Conservation (phyloP, 2,329 filamentous ascomycete genomes). For the Laburnicola sp. region DNA sequence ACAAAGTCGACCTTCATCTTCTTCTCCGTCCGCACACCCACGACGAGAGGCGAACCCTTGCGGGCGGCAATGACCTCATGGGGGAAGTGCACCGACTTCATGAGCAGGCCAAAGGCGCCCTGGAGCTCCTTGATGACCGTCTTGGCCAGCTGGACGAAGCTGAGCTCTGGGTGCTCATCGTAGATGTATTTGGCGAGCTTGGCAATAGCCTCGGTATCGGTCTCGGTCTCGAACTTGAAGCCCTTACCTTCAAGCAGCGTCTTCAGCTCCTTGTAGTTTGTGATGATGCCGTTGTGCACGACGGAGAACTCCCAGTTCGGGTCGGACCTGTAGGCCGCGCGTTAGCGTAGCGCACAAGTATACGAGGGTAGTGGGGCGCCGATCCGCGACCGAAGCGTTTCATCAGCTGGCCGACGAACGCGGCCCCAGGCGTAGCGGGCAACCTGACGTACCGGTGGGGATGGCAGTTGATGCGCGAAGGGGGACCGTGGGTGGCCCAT, state of each 20-base stretch:
- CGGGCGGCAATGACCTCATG: conserved; percentile 97
- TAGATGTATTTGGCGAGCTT: conserved; percentile 99
- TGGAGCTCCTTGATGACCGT: conserved; percentile 97
- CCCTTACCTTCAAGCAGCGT: conserved; percentile 90
- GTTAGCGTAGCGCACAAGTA: conserved; percentile 23
- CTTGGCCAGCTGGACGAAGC: conserved; percentile 96
- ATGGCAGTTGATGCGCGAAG: conserved; percentile 95
- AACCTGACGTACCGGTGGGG: conserved; percentile 79
- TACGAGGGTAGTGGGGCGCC: conserved; percentile 10
- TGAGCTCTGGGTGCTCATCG: conserved; percentile 89
- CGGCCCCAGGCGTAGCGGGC: conserved; percentile 26
- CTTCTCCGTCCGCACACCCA: conserved; percentile 94
- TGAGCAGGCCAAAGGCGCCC: conserved; percentile 92
- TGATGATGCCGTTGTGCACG: conserved; percentile 99
- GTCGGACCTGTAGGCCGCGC: conserved; percentile 69
- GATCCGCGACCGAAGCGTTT: conserved; percentile 13
- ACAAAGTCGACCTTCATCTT: conserved; percentile 99
- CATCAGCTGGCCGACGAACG: conserved; percentile 17
- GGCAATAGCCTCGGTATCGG: conserved; percentile 98
- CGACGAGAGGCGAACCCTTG: conserved; percentile 96
- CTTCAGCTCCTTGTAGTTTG: conserved; percentile 99
- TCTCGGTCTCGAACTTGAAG: conserved; percentile 98
- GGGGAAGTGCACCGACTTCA: conserved; percentile 98
- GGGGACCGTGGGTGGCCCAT: conserved; percentile 97
- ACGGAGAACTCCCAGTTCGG: conserved; percentile 93